Conservation (phyloP, 2,329 filamentous ascomycete species). For the Colletotrichum limetticola region DNA sequence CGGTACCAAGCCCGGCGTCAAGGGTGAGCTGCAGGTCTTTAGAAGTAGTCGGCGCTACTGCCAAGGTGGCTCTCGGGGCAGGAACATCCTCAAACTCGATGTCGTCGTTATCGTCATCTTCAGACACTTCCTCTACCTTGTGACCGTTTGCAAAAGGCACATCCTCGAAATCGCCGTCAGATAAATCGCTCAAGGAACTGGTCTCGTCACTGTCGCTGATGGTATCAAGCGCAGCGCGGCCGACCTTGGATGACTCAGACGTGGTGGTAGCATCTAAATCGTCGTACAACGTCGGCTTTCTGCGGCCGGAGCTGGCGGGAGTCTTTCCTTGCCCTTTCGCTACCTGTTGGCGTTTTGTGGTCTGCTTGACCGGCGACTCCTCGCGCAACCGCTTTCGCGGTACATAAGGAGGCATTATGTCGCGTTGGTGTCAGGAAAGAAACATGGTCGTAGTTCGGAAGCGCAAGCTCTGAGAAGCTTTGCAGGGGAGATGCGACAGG, state of each 20-base stretch:
- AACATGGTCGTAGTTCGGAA: background rate
- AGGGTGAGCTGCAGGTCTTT: conserved; percentile 82
- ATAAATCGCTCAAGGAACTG: conserved; percentile 64
- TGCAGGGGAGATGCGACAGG: conserved; percentile 21
- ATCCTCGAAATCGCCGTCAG: conserved; percentile 66
- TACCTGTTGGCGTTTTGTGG: conserved; percentile 36
- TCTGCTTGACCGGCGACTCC: conserved; percentile 41
- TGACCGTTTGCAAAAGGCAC: conserved; percentile 53
- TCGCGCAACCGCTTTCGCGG: conserved; percentile 72
- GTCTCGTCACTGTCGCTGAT: conserved; percentile 57
- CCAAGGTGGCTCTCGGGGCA: conserved; percentile 48
- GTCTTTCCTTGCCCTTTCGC: conserved; percentile 17
- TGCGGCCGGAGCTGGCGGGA: conserved; percentile 41
- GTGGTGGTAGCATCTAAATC: conserved; percentile 65
- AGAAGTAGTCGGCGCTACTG: conserved; percentile 59
- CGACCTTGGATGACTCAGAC: conserved; percentile 54
- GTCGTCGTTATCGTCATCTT: conserved; percentile 69
- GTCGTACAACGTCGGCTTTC: conserved; percentile 70
- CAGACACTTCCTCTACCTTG: conserved; percentile 47
- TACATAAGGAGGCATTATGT: conserved; percentile 73
- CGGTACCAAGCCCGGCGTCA: conserved; percentile 66
- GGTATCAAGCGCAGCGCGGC: conserved; percentile 53
- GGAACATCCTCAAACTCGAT: conserved; percentile 71
- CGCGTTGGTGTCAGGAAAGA: background rate
- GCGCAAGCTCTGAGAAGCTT: conserved; percentile 16